phyloP scores from a whole-genome alignment of 2,329 filamentous ascomycete species.

The Aspergillaceae sp. region DNA sequence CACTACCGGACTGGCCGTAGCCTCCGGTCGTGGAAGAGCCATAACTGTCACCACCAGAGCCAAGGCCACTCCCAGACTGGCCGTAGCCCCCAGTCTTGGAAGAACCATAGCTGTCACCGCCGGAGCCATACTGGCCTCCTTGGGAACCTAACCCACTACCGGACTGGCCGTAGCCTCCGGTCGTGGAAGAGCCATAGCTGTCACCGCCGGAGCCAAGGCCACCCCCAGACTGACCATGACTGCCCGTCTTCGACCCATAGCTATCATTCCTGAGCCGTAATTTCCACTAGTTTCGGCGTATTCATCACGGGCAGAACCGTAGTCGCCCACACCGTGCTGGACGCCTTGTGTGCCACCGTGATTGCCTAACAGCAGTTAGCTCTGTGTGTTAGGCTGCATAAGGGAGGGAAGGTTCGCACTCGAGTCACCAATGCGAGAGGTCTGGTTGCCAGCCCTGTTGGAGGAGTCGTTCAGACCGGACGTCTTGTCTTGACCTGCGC shows the following conservation, averaged over 20 bases:
- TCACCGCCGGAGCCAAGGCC: background rate
- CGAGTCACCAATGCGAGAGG: background rate
- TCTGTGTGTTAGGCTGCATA: too few species aligned
- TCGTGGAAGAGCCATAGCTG: conserved; percentile 17
- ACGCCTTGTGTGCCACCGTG: background rate
- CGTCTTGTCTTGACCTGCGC: background rate
- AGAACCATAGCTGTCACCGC: conserved; percentile 10
- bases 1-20: background rate
- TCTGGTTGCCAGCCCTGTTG: background rate
- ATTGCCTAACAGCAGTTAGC: background rate
- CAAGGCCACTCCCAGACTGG: too few species aligned
- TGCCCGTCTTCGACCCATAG: conserved; percentile 5
- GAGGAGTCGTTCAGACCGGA: background rate
- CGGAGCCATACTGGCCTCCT: background rate
- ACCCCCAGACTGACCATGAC: background rate
- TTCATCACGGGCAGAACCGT: background rate
- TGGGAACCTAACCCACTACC: conserved; percentile 1
- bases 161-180: conserved; percentile 2
- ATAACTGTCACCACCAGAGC: conserved; percentile 4
- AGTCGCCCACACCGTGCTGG: background rate
- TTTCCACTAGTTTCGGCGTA: conserved; percentile 3
- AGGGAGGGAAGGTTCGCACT: background rate
- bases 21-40: conserved; percentile 1
- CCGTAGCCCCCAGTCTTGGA: conserved; percentile 29
- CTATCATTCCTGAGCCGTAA: background rate